phyloP scores from a whole-genome alignment of 768 basidiomycete species.

The Ephemerocybe angulata region DNA sequence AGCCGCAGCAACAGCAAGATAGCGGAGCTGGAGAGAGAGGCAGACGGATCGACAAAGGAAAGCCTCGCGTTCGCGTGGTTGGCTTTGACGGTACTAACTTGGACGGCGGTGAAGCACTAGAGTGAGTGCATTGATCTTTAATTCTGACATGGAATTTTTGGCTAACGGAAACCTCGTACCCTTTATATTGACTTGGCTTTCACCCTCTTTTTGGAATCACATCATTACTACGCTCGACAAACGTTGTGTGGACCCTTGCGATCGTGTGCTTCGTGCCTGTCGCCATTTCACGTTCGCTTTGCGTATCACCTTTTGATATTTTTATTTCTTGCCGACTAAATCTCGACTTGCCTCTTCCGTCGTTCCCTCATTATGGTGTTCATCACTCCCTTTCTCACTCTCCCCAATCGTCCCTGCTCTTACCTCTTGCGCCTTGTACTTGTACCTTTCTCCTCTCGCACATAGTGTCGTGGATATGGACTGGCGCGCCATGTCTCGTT shows the following conservation, averaged over 20 bases:
- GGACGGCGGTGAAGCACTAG: conserved; percentile 67
- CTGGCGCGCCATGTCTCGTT: conserved; percentile 89
- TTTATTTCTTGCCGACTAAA: conserved; percentile 1
- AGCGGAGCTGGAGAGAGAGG: conserved; percentile 53
- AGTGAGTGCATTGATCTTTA: conserved; percentile 45
- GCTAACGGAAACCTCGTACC: conserved; percentile 2
- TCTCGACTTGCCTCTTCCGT: conserved; percentile 9
- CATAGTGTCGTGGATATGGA: conserved; percentile 73
- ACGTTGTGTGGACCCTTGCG: not conserved
- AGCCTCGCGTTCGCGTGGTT: conserved; percentile 70
- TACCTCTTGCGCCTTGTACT: conserved; percentile 6
- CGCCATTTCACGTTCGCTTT: not conserved
- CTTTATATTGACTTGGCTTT: conserved; percentile 1
- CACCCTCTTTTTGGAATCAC: conserved; percentile 6
- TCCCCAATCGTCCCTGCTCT: not conserved
- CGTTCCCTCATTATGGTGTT: conserved; percentile 1
- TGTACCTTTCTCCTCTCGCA: conserved; percentile 18
- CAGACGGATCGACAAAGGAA: conserved; percentile 76
- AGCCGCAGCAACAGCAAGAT: conserved; percentile 17
- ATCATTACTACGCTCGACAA: conserved; percentile 1
- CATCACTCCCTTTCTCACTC: conserved; percentile 2
- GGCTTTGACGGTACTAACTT: conserved; percentile 78
- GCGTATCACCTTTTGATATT: not conserved
- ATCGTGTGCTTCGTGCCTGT: not conserved
- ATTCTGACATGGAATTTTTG: not conserved